Evolutionary conservation across 495 filamentous ascomycete species (phyloP).

Genomic region (Amniculicola lignicola): DNA sequence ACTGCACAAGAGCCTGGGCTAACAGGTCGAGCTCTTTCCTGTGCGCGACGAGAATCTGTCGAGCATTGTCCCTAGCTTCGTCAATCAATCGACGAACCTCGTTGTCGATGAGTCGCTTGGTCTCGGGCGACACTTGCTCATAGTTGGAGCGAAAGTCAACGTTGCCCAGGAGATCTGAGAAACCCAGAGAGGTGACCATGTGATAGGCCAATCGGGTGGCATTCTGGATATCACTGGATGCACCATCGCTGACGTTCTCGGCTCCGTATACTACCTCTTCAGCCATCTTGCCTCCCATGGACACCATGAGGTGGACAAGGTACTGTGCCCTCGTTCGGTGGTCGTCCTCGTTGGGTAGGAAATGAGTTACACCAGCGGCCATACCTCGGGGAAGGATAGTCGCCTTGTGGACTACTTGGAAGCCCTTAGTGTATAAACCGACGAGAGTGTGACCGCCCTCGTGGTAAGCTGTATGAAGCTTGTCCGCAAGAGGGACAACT

Average conservation of each 20-base stretch:
- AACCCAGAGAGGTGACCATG: slow-evolving; percentile 83
- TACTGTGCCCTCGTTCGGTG: slow-evolving; percentile 70
- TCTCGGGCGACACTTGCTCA: slow-evolving; percentile 75
- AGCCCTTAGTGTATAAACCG: slow-evolving; percentile 69
- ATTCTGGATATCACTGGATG: slow-evolving; percentile 61
- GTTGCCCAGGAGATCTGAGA: slow-evolving; percentile 84
- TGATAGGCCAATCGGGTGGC: slow-evolving; percentile 77
- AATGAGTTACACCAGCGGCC: slow-evolving; percentile 78
- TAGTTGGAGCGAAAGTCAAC: slow-evolving; percentile 80
- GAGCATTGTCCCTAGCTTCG: slow-evolving; percentile 72
- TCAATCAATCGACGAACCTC: slow-evolving; percentile 85
- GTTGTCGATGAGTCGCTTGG: slow-evolving; percentile 74
- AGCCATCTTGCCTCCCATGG: slow-evolving; percentile 89
- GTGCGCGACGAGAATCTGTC: slow-evolving; percentile 63
- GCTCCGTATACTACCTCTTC: slow-evolving; percentile 88
- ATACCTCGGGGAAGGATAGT: slow-evolving; percentile 91
- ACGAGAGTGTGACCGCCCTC: slow-evolving; percentile 95
- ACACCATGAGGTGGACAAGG: slow-evolving; percentile 71
- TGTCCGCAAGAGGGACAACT: slow-evolving; percentile 84
- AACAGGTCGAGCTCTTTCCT: slow-evolving; percentile 80
- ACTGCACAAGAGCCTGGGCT: slow-evolving; percentile 85
- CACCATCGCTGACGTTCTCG: slow-evolving; percentile 80
- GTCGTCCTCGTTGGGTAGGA: slow-evolving; percentile 82
- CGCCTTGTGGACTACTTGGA: slow-evolving; percentile 85
- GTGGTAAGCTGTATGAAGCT: slow-evolving; percentile 89